Conservation (phyloP, 148 eudicot genomes). For the Camellia sinensis region DNA sequence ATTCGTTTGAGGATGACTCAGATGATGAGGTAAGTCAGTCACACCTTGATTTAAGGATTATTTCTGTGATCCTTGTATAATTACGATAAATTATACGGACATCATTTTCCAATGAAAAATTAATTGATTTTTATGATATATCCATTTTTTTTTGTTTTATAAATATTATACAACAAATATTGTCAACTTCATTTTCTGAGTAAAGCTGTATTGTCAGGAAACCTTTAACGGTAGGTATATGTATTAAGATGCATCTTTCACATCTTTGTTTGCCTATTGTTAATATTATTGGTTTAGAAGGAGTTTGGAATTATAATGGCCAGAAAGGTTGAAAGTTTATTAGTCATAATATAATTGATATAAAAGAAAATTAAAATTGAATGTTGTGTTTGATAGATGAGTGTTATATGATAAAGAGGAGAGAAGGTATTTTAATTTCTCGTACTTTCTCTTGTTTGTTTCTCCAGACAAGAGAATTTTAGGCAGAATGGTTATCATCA, state of each 20-base stretch:
- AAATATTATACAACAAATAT: background rate
- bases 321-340: background rate
- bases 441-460: too few species aligned
- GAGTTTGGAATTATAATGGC: background rate
- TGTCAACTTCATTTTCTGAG: too few species aligned
- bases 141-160: background rate
- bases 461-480: background rate
- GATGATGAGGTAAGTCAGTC: constrained; percentile 28
- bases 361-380: too few species aligned
- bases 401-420: too few species aligned
- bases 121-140: background rate
- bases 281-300: background rate
- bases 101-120: background rate
- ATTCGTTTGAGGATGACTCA: constrained; percentile 32
- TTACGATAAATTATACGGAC: background rate
- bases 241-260: too few species aligned
- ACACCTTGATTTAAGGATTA: too few species aligned
- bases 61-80: background rate
- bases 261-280: background rate
- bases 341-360: background rate
- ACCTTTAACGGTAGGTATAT: too few species aligned
- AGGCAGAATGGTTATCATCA: background rate
- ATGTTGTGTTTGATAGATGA: too few species aligned
- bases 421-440: too few species aligned
- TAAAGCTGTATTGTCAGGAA: too few species aligned